Base-by-base conservation (phyloP, 2,329 filamentous ascomycete species). In the Leptoxyphium fumago region DNA sequence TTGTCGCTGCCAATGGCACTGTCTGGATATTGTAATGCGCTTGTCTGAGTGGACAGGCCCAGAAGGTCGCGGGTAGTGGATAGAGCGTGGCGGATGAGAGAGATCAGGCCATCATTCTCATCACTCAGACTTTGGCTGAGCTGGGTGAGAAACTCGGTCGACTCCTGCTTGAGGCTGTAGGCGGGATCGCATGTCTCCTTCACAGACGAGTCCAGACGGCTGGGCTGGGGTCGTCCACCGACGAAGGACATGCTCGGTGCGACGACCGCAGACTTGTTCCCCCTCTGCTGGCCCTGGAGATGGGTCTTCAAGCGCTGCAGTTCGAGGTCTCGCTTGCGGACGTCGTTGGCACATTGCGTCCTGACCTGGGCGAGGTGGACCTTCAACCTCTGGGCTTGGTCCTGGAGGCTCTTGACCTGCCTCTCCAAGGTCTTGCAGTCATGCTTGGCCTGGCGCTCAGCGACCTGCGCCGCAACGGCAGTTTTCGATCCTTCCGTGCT, bases 271-370 rank as follows among this genome's bases (percentile, higher is more conserved):
- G 61, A 60, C 52, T 64, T 67, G 48, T 68, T 70, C 10, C 69
- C 69, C 17, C 69, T 56, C 50, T 71, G 69, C 51, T 71, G 57
- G 43, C 91, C 84, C 2, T 77, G 73, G 48, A 96, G 72, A 59
- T 94, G 86, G 52, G 81, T 82, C 69, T 95, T 96, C 50, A 98
- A 70, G 36, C 80, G 79, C 50, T 94, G 84, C 50, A 96, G 81
- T 63, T 94, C 84, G 39, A 86, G 72, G 59, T 98, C 91, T 38
- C 89, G 78, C 58, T 93, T 89, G 48, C 89, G 80, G 39, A 95
- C 77, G 57, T 98, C 91, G 52, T 86, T 94, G 41, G 86, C 81
- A 62, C 88, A 96, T 50, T 88, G 80, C 6, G 82, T 77, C 48
- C 89, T 79, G 2, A 91, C 82, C 62, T 96, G 89, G 28, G 82